Base-by-base conservation (phyloP, 176 grass and related monocot species). In the Olyra latifolia region DNA sequence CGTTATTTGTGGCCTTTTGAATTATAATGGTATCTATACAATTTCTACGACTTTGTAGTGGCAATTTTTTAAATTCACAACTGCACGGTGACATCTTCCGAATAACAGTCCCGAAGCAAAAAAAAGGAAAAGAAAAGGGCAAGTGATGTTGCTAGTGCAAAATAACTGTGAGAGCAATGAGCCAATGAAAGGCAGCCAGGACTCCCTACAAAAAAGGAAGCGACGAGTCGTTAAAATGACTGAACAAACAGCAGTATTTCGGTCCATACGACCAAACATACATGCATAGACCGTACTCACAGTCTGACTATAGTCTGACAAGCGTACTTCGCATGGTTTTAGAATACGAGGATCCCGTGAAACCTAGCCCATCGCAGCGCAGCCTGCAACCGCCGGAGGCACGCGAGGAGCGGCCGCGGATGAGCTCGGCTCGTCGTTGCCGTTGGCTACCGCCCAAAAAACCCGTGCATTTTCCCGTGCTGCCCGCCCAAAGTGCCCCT, bases 391-490 rank as follows among this genome's bases (percentile, higher is more conserved):
- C 20, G 2, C 13, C 29, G 14, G 20, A 43, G 24, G 25, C 35
- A 10, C 69, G n/a, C 47, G 47, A 9, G 24, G 69, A 39, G 9
- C 46, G 17, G 6, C 27, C 28, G 29, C 8, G 45, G 76, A 54
- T 66, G 50, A 43, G 12, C 46, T 28, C 19, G 20, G 11, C 17
- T 15, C 11, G 32, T 35, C 4, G 32, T 35, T 35, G 32, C 2
- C 32, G 30, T 2, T 27, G 46, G 68, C 29, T 45, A 52, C 75
- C 83, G 66, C 75, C 72, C 65, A 44, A 4, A 50, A 12, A 82
- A 27, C 15, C 62, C 75, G 17, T 70, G 81, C 76, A 20, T 45
- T 32, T 50, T 55, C 53, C 62, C 23, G 60, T 66, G 75, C 59
- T 48, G 29, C 65, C 45, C 35, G 65, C 69, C 23, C 10, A 69